Base-by-base conservation (phyloP, 2,329 filamentous ascomycete species). In the Curvularia spicifera region DNA sequence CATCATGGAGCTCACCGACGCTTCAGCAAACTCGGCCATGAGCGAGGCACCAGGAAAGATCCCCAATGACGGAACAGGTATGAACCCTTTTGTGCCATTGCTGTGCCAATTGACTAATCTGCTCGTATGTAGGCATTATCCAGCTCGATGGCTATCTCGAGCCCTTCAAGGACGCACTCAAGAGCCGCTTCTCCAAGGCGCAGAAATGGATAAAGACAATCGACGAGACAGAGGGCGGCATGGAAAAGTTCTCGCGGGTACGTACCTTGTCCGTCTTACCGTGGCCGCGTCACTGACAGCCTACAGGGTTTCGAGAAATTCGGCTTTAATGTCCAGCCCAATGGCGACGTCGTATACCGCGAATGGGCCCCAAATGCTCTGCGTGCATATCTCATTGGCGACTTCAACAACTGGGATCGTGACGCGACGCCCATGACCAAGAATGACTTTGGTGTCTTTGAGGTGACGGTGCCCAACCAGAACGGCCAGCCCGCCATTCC, bases 311-410 rank as follows among this genome's bases (percentile, higher is more conserved):
- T 87, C 62, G 92, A 98, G 73, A 89, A 84, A 62, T 97, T 91
- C 73, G 95, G 95, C 55, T 87, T 99, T 78, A 92, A 91, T 67
- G 88, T 95, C 59, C 84, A 89, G 73, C 81, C 86, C 53, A 88
- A 96, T 71, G 91, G 91, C 76, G 93, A 93, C 76, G 92, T 99
- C 66, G 83, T 84, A 57, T 99, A 99, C 78, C 86, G 92, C 68
- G 95, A 99, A 84, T 99, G 95, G 95, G 95, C 95, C 0, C 93
- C 95, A 26, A 96, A 93, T 81, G 94, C 93, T 53, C 82, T 87
- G 40, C 84, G 90, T 71, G 95, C 95, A 49, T 93, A 88, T 75
- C 84, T 99, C 51, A 89, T 96, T 68, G 95, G 95, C 61, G 95
- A 98, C 69, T 99, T 98, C 83, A 99, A 99, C 79, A 86, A 86